A percentile compares a stretch with the other conserved stretches of the same genome.
Conservation (phyloP, 495 filamentous ascomycete species). For the Massariosphaeria phaeospora region DNA sequence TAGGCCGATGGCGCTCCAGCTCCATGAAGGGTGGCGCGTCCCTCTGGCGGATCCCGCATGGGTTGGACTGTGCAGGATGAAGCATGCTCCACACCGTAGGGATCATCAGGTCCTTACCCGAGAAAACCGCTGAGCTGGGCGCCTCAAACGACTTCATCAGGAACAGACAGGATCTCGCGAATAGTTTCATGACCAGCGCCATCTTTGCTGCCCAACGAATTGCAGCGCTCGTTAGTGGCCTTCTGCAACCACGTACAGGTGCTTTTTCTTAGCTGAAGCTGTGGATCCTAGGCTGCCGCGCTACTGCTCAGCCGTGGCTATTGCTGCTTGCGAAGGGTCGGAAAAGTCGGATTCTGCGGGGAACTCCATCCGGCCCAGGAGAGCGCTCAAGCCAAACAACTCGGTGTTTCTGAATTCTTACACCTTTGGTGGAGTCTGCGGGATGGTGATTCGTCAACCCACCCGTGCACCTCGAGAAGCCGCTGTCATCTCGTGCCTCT, state of each 20-base stretch:
- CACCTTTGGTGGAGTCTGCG: background rate
- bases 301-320: background rate
- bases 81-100: background rate
- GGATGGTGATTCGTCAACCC: background rate
- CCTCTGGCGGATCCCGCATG: too few relatives aligned
- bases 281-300: background rate
- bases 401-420: background rate
- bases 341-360: slow-evolving; percentile 12
- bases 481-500: background rate
- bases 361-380: background rate
- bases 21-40: too few relatives aligned
- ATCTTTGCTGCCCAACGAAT: too few relatives aligned
- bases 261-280: background rate
- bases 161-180: background rate
- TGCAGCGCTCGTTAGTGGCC: too few relatives aligned
- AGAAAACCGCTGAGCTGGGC: slow-evolving; percentile 2
- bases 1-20: too few relatives aligned
- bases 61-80: background rate
- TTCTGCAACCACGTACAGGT: background rate
- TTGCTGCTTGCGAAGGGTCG: slow-evolving; percentile 4
- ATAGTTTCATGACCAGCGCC: too few relatives aligned
- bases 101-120: slow-evolving; percentile 10
- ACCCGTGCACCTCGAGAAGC: background rate
- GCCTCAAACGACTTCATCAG: background rate
- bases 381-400: background rate